A percentile compares a stretch with the other conserved stretches of the same genome.
These are phyloP conservation scores for Vitis hybrid DNA, from an alignment of 177 flowering plant genomes.

Conservation along the genomic window DNA sequence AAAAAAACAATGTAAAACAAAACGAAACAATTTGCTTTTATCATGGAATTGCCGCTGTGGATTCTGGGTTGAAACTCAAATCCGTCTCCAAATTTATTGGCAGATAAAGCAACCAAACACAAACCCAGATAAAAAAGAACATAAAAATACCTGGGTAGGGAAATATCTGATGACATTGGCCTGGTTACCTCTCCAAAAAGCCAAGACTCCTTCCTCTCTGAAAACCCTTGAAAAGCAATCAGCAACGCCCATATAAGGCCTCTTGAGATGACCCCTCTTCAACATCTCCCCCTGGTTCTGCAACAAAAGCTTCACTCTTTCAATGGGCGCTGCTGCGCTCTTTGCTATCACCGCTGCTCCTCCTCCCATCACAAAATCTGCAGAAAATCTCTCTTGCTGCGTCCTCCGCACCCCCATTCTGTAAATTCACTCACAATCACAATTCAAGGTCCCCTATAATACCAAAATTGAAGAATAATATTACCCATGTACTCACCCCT, in stretches of 20 bases:
- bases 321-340: conserved; percentile 89
- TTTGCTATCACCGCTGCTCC: conserved; percentile 74
- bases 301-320: conserved; percentile 90
- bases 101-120: background rate
- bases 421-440: no score
- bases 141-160: conserved; percentile 64
- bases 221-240: conserved; percentile 71
- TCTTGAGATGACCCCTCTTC: conserved; percentile 68
- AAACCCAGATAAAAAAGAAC: background rate
- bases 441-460: no score
- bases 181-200: conserved; percentile 92
- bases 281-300: conserved; percentile 94
- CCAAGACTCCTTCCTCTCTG: conserved; percentile 76
- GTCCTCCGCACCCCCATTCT: no score
- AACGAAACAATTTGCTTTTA: no score
- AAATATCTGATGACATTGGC: conserved; percentile 73
- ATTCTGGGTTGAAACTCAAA: background rate
- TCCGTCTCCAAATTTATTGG: no score
- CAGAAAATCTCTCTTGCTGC: conserved; percentile 50
- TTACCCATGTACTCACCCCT: no score
- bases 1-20: background rate
- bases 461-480: no score
- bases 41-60: no score
- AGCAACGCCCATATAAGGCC: conserved; percentile 66
- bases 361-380: conserved; percentile 83